Evolutionary conservation across 1,284 basidiomycete species (phyloP).

Genomic region (Ganoderma lucidum): DNA sequence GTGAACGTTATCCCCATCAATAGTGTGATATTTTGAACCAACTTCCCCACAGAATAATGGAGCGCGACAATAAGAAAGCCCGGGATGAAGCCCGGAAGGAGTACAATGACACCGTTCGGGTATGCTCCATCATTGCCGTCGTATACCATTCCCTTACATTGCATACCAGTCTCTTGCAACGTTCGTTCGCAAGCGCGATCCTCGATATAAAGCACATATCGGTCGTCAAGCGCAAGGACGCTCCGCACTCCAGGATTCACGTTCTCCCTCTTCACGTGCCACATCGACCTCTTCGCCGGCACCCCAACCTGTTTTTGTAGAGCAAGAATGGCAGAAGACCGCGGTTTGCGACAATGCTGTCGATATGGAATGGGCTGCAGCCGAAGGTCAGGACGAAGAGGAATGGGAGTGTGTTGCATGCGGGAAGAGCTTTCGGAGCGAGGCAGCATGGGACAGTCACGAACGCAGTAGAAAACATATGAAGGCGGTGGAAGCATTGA

Average conservation of each 20-base stretch:
- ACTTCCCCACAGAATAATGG: conserved; percentile 72
- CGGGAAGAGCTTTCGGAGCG: conserved; percentile 89
- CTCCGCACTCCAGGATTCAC: conserved; percentile 40
- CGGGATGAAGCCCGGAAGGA: conserved; percentile 89
- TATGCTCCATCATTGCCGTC: conserved; percentile 48
- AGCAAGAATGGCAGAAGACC: conserved; percentile 87
- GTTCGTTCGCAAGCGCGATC: conserved; percentile 94
- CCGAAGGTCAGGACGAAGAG: conserved; percentile 73
- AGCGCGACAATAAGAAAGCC: conserved; percentile 95
- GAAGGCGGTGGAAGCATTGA: conserved; percentile 83
- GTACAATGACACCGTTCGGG: conserved; percentile 92
- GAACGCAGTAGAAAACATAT: conserved; percentile 96
- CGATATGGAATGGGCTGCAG: conserved; percentile 75
- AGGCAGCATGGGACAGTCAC: conserved; percentile 96
- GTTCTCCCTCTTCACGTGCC: conserved; percentile 29
- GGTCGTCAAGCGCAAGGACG: conserved; percentile 54
- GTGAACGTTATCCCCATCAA: conserved; percentile 42
- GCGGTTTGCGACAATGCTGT: conserved; percentile 51
- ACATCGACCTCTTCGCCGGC: conserved; percentile 32
- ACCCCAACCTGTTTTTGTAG: conserved; percentile 57
- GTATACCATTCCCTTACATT: not conserved
- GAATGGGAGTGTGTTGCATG: conserved; percentile 98
- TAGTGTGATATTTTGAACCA: no score
- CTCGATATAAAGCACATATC: conserved; percentile 84
- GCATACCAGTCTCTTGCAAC: conserved; percentile 74